Base-by-base conservation (phyloP, 108 stramenopile genomes). In the Conticribra guillardii region DNA sequence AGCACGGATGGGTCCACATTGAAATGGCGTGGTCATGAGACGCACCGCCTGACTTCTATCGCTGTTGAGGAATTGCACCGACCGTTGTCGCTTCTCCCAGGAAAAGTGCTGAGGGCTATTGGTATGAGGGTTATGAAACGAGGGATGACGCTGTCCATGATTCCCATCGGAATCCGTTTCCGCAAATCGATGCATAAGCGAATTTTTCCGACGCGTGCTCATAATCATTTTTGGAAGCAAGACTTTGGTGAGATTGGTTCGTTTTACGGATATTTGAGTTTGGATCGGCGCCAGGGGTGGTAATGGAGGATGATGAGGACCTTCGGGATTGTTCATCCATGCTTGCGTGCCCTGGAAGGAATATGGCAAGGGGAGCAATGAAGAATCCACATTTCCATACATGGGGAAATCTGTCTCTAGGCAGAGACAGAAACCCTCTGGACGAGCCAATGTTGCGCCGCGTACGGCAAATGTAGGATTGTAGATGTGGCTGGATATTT, bases 381-480 rank as follows among this genome's bases (percentile, higher is more conserved):
- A 52, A 23, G 15, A 70, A 52, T 45, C 54, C 44, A 15, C 54
- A 24, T 27, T 27, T 46, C 30, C 48, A 33, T 32, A 67, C 67
- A 59, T 73, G 11, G 37, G 37, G 11, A 41, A 70, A 60, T 83
- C 79, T 24, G 59, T 28, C 30, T 88, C 85, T 77, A 87, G 71
- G 52, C 89, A 90, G 26, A 89, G 56, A 61, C 89, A 93, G 57
- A 82, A 93, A 24, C 92, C 87, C 63, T 94, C 89, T 15, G 90
- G 86, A 2, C 89, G 82, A 41, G 93, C 93, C 49, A 85, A 49
- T 2, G 82, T 81, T 17, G 89, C 83, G 34, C 93, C 93, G 24
- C 93, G 84, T 14, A 94, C 93, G 34, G 87, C 83, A 67, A 75
- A 82, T 17, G 92, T 84, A 48, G 86, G 69, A 21, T 71, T 65